These are phyloP conservation scores for Pelagophyceae sp. DNA, from an alignment of 352 stramenopile species.

Conservation along the genomic window DNA sequence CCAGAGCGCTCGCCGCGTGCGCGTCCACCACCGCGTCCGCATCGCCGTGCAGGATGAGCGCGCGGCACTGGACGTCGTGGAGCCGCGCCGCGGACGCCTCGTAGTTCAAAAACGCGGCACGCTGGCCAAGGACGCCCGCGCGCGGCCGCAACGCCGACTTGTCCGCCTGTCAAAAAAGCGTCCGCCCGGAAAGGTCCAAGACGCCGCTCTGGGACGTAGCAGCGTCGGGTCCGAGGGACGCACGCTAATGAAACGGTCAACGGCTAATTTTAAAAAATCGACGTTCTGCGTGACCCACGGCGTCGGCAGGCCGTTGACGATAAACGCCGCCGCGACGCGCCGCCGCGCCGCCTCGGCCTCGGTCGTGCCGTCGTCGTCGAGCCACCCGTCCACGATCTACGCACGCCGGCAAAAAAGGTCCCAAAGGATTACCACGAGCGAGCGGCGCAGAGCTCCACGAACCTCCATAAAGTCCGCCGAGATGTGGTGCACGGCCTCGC, in stretches of 20 bases:
- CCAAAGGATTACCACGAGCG: too few species aligned
- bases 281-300: neutral
- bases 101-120: neutral
- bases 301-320: neutral
- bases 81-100: neutral
- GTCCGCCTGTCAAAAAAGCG: too few species aligned
- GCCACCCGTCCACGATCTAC: neutral
- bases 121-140: neutral
- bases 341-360: neutral
- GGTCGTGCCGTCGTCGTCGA: neutral
- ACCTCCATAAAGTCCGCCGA: conserved; percentile 15
- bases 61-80: neutral
- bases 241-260: neutral
- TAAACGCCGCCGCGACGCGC: neutral
- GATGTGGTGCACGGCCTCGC: neutral
- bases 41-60: conserved; percentile 16
- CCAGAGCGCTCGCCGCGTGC: neutral
- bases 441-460: too few species aligned
- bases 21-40: conserved; percentile 5
- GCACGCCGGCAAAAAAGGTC: too few species aligned
- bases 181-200: too few species aligned
- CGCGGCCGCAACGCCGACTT: neutral
- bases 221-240: too few species aligned
- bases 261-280: neutral
- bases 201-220: too few species aligned